Percentiles rank a stretch among this genome's conserved stretches.
Evolutionary conservation across 768 basidiomycete species (phyloP).

Genomic region (Leccinum disarticulatum): DNA sequence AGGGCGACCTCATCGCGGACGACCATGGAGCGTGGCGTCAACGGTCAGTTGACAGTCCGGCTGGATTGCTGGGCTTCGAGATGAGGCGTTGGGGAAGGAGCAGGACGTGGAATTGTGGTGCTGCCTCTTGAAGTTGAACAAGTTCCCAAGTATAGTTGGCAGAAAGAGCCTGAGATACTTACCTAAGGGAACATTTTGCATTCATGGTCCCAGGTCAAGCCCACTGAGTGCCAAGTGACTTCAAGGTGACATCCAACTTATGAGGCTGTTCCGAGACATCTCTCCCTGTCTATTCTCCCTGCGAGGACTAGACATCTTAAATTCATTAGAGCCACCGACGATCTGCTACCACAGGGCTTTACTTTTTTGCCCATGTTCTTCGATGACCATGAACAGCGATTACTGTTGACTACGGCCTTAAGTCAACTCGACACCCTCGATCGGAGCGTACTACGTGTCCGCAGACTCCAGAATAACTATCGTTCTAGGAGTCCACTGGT

Average conservation of each 20-base stretch:
- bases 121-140: neutral
- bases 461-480: slow-evolving; percentile 45
- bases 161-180: neutral
- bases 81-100: neutral
- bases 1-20: slow-evolving; percentile 5
- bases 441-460: slow-evolving; percentile 37
- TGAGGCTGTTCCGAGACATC: slow-evolving; percentile 5
- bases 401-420: slow-evolving; percentile 53
- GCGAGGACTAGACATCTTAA: slow-evolving; percentile 3
- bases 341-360: slow-evolving; percentile 41
- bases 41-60: neutral
- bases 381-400: slow-evolving; percentile 50
- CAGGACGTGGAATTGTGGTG: neutral
- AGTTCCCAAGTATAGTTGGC: neutral
- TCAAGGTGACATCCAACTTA: slow-evolving; percentile 9
- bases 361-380: slow-evolving; percentile 56
- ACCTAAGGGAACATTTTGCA: neutral
- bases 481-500: slow-evolving; percentile 19
- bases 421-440: slow-evolving; percentile 58
- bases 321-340: neutral
- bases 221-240: neutral
- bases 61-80: neutral
- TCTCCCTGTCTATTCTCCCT: neutral
- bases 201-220: neutral
- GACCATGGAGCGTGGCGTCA: slow-evolving; percentile 28